Evolutionary conservation across 225 moss, liverwort and hornwort species (phyloP).

Genomic region (Bryoerythrophyllum caledonicum): DNA sequence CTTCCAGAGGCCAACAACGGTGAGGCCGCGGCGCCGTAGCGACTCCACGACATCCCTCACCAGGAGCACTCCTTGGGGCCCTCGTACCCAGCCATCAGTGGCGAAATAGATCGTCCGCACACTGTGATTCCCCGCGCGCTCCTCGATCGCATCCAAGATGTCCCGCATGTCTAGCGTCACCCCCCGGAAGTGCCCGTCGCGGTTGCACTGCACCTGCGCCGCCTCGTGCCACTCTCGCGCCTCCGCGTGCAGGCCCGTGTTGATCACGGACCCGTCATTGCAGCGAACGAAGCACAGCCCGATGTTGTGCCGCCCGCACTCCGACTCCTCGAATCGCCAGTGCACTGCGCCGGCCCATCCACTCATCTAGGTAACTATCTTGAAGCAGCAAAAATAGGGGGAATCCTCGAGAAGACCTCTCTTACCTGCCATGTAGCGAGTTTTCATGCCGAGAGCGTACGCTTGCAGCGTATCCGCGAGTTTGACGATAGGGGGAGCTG

Average conservation of each 20-base stretch:
- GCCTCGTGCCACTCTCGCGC: slow-evolving; percentile 45
- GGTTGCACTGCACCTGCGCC: slow-evolving; percentile 24
- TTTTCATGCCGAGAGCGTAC: slow-evolving; percentile 42
- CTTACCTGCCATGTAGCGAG: slow-evolving; percentile 63
- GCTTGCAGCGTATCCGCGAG: slow-evolving; percentile 55
- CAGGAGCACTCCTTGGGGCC: slow-evolving; percentile 34
- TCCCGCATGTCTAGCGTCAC: slow-evolving; percentile 49
- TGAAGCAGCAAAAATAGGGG: no score
- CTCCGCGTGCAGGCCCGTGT: slow-evolving; percentile 49
- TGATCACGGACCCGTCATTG: slow-evolving; percentile 64
- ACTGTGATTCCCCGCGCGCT: slow-evolving; percentile 43
- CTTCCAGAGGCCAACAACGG: slow-evolving; percentile 71
- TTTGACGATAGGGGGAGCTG: slow-evolving; percentile 43
- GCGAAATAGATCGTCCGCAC: slow-evolving; percentile 62
- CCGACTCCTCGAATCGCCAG: slow-evolving; percentile 89
- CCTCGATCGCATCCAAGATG: slow-evolving; percentile 61
- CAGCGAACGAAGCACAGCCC: slow-evolving; percentile 88
- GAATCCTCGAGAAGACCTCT: no score
- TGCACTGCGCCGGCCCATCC: slow-evolving; percentile 48
- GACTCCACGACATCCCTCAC: slow-evolving; percentile 59
- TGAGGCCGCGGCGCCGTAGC: slow-evolving; percentile 50
- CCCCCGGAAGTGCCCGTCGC: slow-evolving; percentile 53
- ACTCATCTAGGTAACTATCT: not conserved
- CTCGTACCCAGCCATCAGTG: slow-evolving; percentile 88
- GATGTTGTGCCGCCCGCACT: slow-evolving; percentile 47